These are phyloP conservation scores for Cladobotryum protrusum DNA, from an alignment of 2,329 filamentous ascomycete genomes.

Conservation along the genomic window DNA sequence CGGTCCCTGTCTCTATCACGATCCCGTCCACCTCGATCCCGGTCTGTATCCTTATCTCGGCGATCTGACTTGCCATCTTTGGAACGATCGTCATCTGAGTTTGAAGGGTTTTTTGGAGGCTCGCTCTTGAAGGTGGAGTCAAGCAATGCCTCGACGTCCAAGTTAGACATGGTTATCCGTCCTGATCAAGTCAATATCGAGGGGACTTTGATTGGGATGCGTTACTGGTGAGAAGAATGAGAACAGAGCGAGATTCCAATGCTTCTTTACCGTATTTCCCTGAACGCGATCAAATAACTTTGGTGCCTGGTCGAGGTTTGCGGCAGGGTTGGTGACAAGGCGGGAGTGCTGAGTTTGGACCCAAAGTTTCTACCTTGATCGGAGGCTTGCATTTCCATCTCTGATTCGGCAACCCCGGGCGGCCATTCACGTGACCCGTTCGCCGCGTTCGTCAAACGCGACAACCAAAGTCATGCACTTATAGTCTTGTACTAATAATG, in stretches of 20 bases:
- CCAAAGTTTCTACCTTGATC: background rate
- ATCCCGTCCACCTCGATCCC: conserved; percentile 40
- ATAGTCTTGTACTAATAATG: no score
- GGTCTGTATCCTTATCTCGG: conserved; percentile 11
- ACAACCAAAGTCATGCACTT: no score
- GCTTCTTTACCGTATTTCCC: background rate
- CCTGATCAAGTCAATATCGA: background rate
- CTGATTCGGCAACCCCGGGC: no score
- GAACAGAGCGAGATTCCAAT: background rate
- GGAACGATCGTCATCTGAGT: conserved; percentile 48
- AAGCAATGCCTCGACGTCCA: conserved; percentile 84
- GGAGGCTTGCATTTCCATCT: no score
- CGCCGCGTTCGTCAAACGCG: no score
- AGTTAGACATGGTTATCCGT: conserved; percentile 38
- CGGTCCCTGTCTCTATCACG: conserved; percentile 41
- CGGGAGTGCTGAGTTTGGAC: conserved; percentile 2
- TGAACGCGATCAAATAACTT: background rate
- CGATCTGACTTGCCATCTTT: conserved; percentile 21
- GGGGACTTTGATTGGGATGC: background rate
- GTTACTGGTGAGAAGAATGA: background rate
- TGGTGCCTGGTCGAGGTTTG: background rate
- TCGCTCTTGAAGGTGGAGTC: conserved; percentile 70
- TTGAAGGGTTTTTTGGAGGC: conserved; percentile 41
- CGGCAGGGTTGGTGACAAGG: background rate
- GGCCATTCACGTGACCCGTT: no score